Conservation (phyloP, 352 stramenopile species). For the Phytophthora brassicae region DNA sequence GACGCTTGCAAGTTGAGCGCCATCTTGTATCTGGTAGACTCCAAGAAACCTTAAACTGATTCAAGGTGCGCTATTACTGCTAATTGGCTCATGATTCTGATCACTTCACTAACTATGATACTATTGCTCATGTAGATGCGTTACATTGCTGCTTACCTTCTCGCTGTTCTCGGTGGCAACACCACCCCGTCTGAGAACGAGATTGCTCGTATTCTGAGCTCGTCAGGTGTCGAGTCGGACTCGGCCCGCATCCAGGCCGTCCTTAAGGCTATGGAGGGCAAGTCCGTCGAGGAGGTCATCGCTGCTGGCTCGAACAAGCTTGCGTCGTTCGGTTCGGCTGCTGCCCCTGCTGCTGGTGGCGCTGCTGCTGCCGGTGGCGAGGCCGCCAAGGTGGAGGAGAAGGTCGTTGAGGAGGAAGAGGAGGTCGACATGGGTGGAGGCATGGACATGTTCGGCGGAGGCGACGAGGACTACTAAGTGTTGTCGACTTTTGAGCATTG, state of each 20-base stretch:
- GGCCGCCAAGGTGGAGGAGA: constrained; percentile 62
- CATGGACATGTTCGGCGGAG: constrained; percentile 90
- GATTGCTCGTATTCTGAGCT: constrained; percentile 91
- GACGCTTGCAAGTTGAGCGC: constrained; percentile 11
- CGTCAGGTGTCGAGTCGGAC: constrained; percentile 90
- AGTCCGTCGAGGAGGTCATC: constrained; percentile 84
- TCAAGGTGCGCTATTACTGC: constrained; percentile 65
- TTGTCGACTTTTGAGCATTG: constrained; percentile 13
- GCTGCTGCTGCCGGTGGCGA: constrained; percentile 50
- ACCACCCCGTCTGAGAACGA: constrained; percentile 86
- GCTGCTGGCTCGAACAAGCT: constrained; percentile 80
- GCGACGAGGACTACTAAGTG: constrained; percentile 82
- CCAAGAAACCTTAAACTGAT: constrained; percentile 91
- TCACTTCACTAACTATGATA: no score
- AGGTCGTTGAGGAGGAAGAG: constrained; percentile 81
- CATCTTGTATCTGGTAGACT: constrained; percentile 92
- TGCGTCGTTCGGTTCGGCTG: constrained; percentile 75
- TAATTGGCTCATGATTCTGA: no score
- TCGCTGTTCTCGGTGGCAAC: constrained; percentile 95
- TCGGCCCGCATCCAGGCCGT: constrained; percentile 64
- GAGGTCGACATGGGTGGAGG: constrained; percentile 84
- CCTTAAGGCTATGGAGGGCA: constrained; percentile 81
- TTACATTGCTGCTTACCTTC: constrained; percentile 97
- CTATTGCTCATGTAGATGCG: constrained; percentile 80
- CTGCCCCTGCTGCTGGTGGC: constrained; percentile 44